These are phyloP conservation scores for Dictyostelium brefeldianum DNA, from an alignment of 78 protist species.

Conservation along the genomic window DNA sequence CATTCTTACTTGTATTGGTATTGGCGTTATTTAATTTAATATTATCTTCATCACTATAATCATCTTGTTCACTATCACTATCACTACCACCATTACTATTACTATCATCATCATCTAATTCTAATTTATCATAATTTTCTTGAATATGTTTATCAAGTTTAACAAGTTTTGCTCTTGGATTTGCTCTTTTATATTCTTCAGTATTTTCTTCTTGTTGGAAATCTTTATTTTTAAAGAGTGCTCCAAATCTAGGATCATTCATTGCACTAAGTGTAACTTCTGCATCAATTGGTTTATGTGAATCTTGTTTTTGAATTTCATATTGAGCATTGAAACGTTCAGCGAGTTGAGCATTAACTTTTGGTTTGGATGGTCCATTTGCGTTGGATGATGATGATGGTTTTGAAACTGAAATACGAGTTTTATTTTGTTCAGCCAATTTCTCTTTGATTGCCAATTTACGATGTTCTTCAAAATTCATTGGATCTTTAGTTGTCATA, in stretches of 20 bases:
- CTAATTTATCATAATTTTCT: conserved; percentile 49
- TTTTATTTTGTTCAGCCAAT: conserved; percentile 36
- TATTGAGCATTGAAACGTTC: conserved; percentile 18
- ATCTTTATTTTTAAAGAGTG: conserved; percentile 31
- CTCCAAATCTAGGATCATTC: conserved; percentile 79
- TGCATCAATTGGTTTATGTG: not conserved
- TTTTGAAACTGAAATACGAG: conserved; percentile 76
- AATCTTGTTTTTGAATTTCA: conserved; percentile 21
- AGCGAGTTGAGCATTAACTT: conserved; percentile 82
- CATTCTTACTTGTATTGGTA: not conserved
- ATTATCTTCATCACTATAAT: conserved; percentile 16
- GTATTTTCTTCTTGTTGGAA: conserved; percentile 59
- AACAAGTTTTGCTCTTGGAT: conserved; percentile 41
- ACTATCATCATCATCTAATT: conserved; percentile 34
- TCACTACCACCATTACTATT: not conserved
- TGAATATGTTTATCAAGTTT: conserved; percentile 43
- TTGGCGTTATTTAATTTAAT: not conserved
- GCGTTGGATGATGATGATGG: not conserved
- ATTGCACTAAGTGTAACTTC: not conserved
- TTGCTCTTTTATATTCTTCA: conserved; percentile 21
- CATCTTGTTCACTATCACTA: conserved; percentile 10
- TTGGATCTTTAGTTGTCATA: conserved; percentile 72
- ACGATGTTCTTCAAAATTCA: conserved; percentile 83
- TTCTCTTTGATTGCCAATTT: conserved; percentile 54
- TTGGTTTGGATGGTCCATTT: not conserved